A percentile compares a stretch with the other conserved stretches of the same genome.
These are phyloP conservation scores for Kewa caespitosa DNA, from an alignment of 179 eudicot genomes.

Conservation along the genomic window DNA sequence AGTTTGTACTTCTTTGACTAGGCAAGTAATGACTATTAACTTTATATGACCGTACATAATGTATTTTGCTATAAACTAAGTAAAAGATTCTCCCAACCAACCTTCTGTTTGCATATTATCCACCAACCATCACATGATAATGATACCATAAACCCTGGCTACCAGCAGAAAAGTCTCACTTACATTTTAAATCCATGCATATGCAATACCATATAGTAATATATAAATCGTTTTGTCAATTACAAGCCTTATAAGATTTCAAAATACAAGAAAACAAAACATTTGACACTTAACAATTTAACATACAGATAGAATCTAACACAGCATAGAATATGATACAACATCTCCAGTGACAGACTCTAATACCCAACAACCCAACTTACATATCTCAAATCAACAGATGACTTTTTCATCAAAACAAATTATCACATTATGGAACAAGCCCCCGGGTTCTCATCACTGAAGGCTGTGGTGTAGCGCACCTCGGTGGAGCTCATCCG, in stretches of 20 bases:
- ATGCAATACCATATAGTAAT: too few species aligned
- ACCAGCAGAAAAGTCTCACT: too few species aligned
- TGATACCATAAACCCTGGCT: too few species aligned
- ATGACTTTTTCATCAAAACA: background rate
- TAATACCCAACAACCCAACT: constrained; percentile 1
- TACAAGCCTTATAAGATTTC: background rate
- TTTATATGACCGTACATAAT: too few species aligned
- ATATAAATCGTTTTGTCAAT: background rate
- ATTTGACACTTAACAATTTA: background rate
- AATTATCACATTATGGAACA: constrained; percentile 54
- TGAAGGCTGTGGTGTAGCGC: constrained; percentile 70
- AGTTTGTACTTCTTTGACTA: too few species aligned
- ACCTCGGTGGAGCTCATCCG: constrained; percentile 79
- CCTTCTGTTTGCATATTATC: too few species aligned
- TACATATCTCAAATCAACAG: constrained; percentile 16
- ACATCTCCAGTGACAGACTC: constrained; percentile 2
- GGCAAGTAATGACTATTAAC: too few species aligned
- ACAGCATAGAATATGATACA: constrained; percentile 5
- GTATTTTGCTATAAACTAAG: too few species aligned
- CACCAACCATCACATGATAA: too few species aligned
- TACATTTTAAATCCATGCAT: too few species aligned
- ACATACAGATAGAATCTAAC: background rate
- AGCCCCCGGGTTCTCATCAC: constrained; percentile 68
- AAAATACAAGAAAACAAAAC: background rate
- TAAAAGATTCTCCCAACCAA: too few species aligned